These are phyloP conservation scores for Eremochloa ophiuroides DNA, from an alignment of 176 grass and related monocot species.

Conservation along the genomic window DNA sequence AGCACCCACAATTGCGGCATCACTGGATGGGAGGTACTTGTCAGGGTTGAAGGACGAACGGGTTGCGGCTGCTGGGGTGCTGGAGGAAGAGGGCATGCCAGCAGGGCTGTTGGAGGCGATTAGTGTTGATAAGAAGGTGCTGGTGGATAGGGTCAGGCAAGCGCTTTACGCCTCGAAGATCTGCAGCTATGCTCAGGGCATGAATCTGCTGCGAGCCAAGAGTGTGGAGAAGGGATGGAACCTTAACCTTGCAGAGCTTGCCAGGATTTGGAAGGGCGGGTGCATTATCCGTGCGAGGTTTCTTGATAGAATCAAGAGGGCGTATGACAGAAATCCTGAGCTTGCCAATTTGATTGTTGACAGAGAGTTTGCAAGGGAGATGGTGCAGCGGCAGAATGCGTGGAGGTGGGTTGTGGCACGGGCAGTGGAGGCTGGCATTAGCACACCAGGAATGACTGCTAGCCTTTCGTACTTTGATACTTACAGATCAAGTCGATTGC, in stretches of 20 bases:
- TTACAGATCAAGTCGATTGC: conserved; percentile 68
- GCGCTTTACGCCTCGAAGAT: conserved; percentile 82
- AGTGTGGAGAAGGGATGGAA: conserved; percentile 80
- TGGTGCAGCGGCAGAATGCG: conserved; percentile 83
- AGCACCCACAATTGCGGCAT: conserved; percentile 64
- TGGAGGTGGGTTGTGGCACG: conserved; percentile 90
- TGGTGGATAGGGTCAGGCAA: conserved; percentile 73
- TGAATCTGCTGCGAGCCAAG: conserved; percentile 86
- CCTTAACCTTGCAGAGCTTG: conserved; percentile 76
- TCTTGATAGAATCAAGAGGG: conserved; percentile 89
- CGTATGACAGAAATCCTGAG: conserved; percentile 65
- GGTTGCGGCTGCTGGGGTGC: conserved; percentile 52
- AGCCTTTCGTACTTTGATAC: conserved; percentile 92
- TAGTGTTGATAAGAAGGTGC: conserved; percentile 58
- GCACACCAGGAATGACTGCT: conserved; percentile 89
- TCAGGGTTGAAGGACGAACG: conserved; percentile 92
- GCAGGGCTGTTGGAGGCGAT: conserved; percentile 33
- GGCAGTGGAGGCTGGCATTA: conserved; percentile 77
- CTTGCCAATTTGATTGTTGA: conserved; percentile 96
- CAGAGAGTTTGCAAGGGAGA: conserved; percentile 87
- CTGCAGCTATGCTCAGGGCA: conserved; percentile 96
- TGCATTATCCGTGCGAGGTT: conserved; percentile 93
- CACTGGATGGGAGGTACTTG: conserved; percentile 59
- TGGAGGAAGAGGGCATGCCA: conserved; percentile 69
- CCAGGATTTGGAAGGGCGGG: conserved; percentile 93